Base-by-base conservation (phyloP, 1,284 basidiomycete genomes). In the Neonothopanus nambi region DNA sequence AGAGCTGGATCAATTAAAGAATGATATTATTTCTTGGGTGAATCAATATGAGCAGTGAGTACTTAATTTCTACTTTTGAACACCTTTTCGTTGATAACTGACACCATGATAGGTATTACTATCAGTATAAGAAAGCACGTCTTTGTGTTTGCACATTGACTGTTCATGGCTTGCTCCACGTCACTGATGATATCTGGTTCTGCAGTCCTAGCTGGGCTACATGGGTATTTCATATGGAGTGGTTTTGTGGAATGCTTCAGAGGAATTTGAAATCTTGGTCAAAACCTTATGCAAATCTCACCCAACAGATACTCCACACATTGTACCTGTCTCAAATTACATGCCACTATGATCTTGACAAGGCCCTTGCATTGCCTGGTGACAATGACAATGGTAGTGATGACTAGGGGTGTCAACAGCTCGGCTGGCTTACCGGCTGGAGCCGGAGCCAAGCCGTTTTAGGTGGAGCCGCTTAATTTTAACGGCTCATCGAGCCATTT, bases 21-120 rank as follows among this genome's bases (percentile, higher is more conserved):
- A 6, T 4, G 66, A 64, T 0, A 66, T 72, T 47, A 55, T 61
- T 0, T 6, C 54, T 1, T 74, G 70, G 70, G 70, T 73, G 0
- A 8, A 56, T n/a, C 46, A 65, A 15, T 74, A 68, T 57, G 70
- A 74, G 59, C 39, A 48, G 72, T 72, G 44, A 17, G 58, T 59
- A 3, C 28, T 38, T 39, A 17, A 53, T 24, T 11, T 26, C 45
- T 30, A 2, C 13, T 17, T 2, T 15, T 41, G 12, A 4, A 20
- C 8, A 41, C 8, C n/a, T 11, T 42, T 13, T 40, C 23, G 40
- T 13, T n/a, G 15, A 30, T 52, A 12, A 52, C 17, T n/a, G n/a
- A 5, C 26, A 17, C 33, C 24, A 21, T 5, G 54, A 23, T 23
- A 72, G 70, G n/a, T 51, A 63, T 2, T 73, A 72, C 51, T 74